Evolutionary conservation across 1,284 basidiomycete genomes (phyloP), one percentile per base, ranked within the genome.

Genomic region (Erythrobasidium hasegawianum): DNA sequence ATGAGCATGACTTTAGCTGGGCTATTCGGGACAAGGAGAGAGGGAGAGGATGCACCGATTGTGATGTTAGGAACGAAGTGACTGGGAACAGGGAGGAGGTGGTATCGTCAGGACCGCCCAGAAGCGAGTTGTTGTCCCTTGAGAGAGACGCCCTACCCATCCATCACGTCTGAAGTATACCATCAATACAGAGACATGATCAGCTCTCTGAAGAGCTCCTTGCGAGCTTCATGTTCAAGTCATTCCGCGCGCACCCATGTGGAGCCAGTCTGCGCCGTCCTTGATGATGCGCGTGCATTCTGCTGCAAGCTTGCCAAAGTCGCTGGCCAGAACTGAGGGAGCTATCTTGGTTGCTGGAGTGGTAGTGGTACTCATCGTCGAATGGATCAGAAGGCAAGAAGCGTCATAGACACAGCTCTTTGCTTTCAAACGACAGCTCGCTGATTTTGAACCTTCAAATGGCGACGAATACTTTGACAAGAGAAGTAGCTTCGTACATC

Each of bases 51-150:
- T 75, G 52, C 69, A 88, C 92, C 92, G 86, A 95, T 91, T 20
- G 93, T 94, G 78, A 97, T 94, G 78, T 97, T 98, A 39, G 95
- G 94, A 24, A 99, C 96, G 76, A 99, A 99, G 79, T 98, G 91
- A 64, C 94, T 90, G 76, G n/a, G n/a, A n/a, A n/a, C n/a, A n/a
- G n/a, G n/a, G n/a, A n/a, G n/a, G 58, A 58, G 66, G 14, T 11
- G 16, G 16, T 4, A 64, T 62, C 54, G 50, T 22, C 13, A 45
- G 47, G 33, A 11, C 26, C 40, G 13, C 52, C n/a, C 13, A 43
- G 49, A 20, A 45, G 22, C 43, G 14, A 24, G 43, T 7, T 47
- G 43, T 20, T 27, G 22, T 52, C 26, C 13, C 22, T 38, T 14
- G n/a, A 39, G 29, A n/a, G 14, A 52, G 24, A 7, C 22, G 3